A percentile compares a stretch with the other conserved stretches of the same genome.
Evolutionary conservation across 2,329 filamentous ascomycete genomes (phyloP).

Genomic region (Aspergillus novofumigatus): DNA sequence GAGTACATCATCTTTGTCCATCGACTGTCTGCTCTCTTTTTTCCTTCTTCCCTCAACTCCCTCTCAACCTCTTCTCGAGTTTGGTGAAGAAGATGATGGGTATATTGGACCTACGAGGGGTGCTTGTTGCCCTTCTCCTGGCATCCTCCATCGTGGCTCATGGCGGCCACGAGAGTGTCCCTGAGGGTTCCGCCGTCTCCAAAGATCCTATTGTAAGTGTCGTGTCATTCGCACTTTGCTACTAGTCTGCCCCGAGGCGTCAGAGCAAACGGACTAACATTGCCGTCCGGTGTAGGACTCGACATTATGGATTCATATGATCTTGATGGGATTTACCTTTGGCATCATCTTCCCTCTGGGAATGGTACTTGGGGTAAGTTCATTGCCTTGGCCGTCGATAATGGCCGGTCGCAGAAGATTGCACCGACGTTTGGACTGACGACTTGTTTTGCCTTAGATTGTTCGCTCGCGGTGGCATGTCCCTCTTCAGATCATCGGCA

Average conservation of each 20-base stretch:
- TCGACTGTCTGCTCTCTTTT: conserved; percentile 7
- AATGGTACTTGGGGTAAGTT: conserved; percentile 84
- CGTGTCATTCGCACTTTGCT: background rate
- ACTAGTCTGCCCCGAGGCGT: background rate
- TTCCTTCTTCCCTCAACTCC: conserved; percentile 2
- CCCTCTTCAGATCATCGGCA: conserved; percentile 73
- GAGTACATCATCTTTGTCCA: background rate
- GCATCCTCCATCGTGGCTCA: conserved; percentile 40
- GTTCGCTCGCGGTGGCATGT: conserved; percentile 92
- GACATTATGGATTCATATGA: conserved; percentile 89
- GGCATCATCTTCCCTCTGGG: conserved; percentile 89
- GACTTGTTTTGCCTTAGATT: conserved; percentile 54
- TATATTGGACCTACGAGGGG: conserved; percentile 13
- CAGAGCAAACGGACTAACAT: conserved; percentile 3
- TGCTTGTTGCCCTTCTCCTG: conserved; percentile 25
- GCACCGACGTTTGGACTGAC: background rate
- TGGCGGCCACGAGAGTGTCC: conserved; percentile 56
- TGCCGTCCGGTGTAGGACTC: conserved; percentile 53
- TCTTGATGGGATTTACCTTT: conserved; percentile 81
- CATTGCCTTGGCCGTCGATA: conserved; percentile 1
- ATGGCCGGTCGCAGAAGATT: conserved; percentile 2
- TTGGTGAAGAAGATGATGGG: conserved; percentile 1
- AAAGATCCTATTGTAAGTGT: conserved; percentile 65
- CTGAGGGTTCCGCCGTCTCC: conserved; percentile 66
- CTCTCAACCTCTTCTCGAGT: background rate